Conservation (phyloP, 2,329 filamentous ascomycete genomes). For the Penicillium verrucosum region DNA sequence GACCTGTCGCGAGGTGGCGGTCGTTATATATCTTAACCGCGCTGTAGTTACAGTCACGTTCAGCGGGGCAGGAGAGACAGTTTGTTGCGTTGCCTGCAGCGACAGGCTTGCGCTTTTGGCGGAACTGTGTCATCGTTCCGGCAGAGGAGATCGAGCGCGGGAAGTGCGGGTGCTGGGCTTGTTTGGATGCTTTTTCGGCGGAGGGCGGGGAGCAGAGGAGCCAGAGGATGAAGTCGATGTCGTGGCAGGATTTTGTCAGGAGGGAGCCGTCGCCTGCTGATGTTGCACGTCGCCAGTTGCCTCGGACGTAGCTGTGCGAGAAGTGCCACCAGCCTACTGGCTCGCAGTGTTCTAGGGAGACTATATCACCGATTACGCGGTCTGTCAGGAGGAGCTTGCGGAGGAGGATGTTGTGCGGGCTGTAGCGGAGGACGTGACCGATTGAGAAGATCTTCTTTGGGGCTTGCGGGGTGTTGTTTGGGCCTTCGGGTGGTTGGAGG, state of each 20-base stretch:
- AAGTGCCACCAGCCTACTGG: slow-evolving; percentile 98
- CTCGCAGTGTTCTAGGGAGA: slow-evolving; percentile 87
- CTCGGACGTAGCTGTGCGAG: slow-evolving; percentile 80
- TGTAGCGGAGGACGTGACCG: slow-evolving; percentile 90
- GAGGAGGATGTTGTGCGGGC: slow-evolving; percentile 83
- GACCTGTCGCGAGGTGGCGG: slow-evolving; percentile 62
- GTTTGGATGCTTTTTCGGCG: slow-evolving; percentile 24
- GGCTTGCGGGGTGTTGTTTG: slow-evolving; percentile 18
- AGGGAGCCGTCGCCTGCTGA: slow-evolving; percentile 71
- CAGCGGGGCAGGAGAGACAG: slow-evolving; percentile 75
- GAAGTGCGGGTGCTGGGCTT: slow-evolving; percentile 58
- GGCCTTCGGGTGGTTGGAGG: slow-evolving; percentile 24
- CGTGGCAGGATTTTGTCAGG: slow-evolving; percentile 93
- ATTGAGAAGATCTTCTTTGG: slow-evolving; percentile 70
- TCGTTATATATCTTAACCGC: slow-evolving; percentile 79
- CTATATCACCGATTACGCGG: slow-evolving; percentile 73
- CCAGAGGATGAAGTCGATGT: slow-evolving; percentile 92
- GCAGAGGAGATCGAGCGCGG: slow-evolving; percentile 72
- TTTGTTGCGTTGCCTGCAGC: slow-evolving; percentile 77
- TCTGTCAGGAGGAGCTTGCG: slow-evolving; percentile 74
- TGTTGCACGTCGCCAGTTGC: slow-evolving; percentile 86
- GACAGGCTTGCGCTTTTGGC: slow-evolving; percentile 68
- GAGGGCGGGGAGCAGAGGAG: slow-evolving; percentile 70
- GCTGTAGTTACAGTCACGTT: slow-evolving; percentile 76
- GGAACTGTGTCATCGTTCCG: slow-evolving; percentile 76